Evolutionary conservation across 2,329 filamentous ascomycete species (phyloP).

Genomic region (Venturia oleaginea): DNA sequence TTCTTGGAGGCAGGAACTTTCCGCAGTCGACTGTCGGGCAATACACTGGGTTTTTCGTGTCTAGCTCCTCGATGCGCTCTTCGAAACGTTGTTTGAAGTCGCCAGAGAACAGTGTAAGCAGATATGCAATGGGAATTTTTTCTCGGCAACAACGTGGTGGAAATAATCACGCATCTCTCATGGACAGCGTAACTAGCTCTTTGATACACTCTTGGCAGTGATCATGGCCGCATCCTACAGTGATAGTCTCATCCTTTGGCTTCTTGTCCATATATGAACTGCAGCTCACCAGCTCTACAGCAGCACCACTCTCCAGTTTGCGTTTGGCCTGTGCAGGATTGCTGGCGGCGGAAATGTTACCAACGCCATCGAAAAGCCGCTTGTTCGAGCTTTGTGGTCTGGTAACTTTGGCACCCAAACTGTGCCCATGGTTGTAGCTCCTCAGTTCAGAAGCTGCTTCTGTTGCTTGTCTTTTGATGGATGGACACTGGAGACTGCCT

Average conservation of each 20-base stretch:
- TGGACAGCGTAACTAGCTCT: slow-evolving; percentile 6
- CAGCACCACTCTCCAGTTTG: background rate
- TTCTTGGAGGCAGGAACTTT: background rate
- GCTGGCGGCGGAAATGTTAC: background rate
- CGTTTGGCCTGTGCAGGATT: background rate
- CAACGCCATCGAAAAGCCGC: background rate
- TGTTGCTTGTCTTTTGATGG: too few relatives aligned
- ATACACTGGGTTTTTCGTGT: slow-evolving; percentile 4
- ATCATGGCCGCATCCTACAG: background rate
- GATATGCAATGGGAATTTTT: background rate
- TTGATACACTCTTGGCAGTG: slow-evolving; percentile 10
- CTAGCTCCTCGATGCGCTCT: background rate
- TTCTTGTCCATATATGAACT: background rate
- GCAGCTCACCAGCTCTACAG: background rate
- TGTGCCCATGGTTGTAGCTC: background rate
- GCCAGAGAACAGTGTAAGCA: background rate
- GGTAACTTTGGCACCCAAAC: background rate
- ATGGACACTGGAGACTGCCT: too few relatives aligned
- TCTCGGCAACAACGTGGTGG: slow-evolving; percentile 14
- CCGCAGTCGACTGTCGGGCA: slow-evolving; percentile 5
- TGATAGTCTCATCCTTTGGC: background rate
- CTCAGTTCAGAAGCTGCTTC: too few relatives aligned
- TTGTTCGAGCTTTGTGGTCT: background rate
- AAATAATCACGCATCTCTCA: slow-evolving; percentile 9
- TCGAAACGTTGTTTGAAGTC: slow-evolving; percentile 3